Evolutionary conservation across 257 asterid species (phyloP), one percentile per base, ranked within the genome.

Genomic region (Fraxinus cuspidata): DNA sequence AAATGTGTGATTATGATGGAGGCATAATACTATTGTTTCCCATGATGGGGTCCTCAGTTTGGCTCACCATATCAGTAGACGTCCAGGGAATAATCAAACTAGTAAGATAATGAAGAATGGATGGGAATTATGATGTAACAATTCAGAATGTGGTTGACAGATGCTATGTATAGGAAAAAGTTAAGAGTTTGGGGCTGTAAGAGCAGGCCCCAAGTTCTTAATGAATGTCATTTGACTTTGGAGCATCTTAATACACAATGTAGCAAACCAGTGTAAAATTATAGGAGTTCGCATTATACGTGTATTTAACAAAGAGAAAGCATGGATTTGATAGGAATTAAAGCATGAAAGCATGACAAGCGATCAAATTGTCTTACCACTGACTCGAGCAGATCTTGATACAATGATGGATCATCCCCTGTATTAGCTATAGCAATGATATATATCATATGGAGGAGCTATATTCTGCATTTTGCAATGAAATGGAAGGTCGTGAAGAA

Each of bases 1-100:
- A 19, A 51, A 64, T n/a, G 21, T 56, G 34, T 75, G 49, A 66
- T 38, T 35, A 80, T 75, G 56, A 72, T 67, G 37, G 74, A 42
- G 21, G 18, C 47, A 5, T 8, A 21, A 7, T 29, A 31, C 16
- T 51, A 25, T 34, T 66, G 40, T 72, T 37, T 16, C 32, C 58
- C 35, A n/a, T 76, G 60, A 27, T 7, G 53, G n/a, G 53, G 49
- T 35, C 15, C 31, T 70, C 32, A 66, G 42, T 64, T 21, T 63
- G 40, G 63, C 7, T 40, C 25, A 70, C 10, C 53, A 63, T 15
- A 65, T 72, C 51, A 53, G 27, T 69, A 13, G 21, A 23, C 12
- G 3, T 51, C 74, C 10, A 29, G 27, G 15, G 49, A 73, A 42
- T 79, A 23, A 65, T 42, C 34, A 72, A 77, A 69, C 77, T 56